Evolutionary conservation across 2,329 filamentous ascomycete species (phyloP).

Genomic region (Raffaelea deltoideospora): DNA sequence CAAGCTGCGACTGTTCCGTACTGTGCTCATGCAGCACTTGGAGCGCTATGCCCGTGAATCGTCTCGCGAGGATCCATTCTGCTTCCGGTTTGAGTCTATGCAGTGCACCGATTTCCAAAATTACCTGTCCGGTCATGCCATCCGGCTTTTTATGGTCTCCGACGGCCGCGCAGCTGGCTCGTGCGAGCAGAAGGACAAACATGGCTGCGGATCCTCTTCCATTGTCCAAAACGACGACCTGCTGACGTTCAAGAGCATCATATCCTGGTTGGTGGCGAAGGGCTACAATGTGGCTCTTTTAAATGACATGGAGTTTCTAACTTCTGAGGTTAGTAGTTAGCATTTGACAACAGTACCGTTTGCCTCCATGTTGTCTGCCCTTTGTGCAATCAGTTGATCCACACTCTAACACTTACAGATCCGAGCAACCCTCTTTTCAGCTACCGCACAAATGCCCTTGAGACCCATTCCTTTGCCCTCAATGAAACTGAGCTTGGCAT

Average conservation of each 20-base stretch:
- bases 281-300: slow-evolving; percentile 48
- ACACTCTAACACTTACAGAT: neutral
- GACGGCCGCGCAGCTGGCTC: slow-evolving; percentile 30
- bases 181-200: neutral
- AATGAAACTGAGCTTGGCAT: neutral
- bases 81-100: slow-evolving; percentile 25
- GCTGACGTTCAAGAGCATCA: slow-evolving; percentile 24
- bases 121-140: slow-evolving; percentile 37
- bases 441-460: neutral
- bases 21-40: slow-evolving; percentile 51
- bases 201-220: too few species aligned
- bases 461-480: too few species aligned
- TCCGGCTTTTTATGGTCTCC: slow-evolving; percentile 56
- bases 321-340: slow-evolving; percentile 38
- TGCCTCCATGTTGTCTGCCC: too few species aligned
- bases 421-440: neutral
- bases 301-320: slow-evolving; percentile 45
- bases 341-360: neutral
- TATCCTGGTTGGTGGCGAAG: slow-evolving; percentile 36
- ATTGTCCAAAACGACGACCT: slow-evolving; percentile 8
- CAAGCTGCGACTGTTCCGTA: slow-evolving; percentile 48
- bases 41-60: neutral
- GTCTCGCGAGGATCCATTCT: slow-evolving; percentile 7
- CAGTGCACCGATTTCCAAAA: slow-evolving; percentile 32
- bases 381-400: too few species aligned